Base-by-base conservation (phyloP, 169 alveolate species). In the Cystoisospora suis region DNA sequence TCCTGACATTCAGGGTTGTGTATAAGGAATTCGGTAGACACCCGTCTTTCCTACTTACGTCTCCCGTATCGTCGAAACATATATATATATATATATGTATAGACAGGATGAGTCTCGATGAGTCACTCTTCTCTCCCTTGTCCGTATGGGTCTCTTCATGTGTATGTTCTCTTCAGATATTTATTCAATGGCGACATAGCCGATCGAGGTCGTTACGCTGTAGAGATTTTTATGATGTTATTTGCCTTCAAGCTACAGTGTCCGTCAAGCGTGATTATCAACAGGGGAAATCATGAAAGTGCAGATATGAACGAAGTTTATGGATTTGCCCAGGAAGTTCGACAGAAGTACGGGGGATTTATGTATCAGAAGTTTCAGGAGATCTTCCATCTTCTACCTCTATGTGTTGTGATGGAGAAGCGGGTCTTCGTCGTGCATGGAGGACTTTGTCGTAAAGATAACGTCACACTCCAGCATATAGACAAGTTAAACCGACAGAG, bases 131-230 rank as follows among this genome's bases (percentile, higher is more conserved):
- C 75, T 15, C 29, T 5, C 61, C 61, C 61, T 7, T 61, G 75
- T 20, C 7, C 29, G 75, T 61, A 20, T 61, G 36, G 17, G 36
- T 61, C 6, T 61, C 15, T 86, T 27, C 32, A 69, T 49, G 72
- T 32, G 47, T 81, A 5, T 59, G 46, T 38, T n/a, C 53, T 38
- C 40, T 53, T 34, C 75, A 91, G 94, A 75, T 97, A 97, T 80
- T 81, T 97, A 87, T 97, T 97, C 93, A 97, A 97, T 91, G 99
- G 99, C 0, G 99, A 97, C 81, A 96, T 97, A 40, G 98, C 98
- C 0, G 99, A 97, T 88, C 94, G 99, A 17, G 99, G 99, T 9
- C 92, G 94, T 75, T 93, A 95, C 77, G 45, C 98, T 36, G 95
- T 97, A 23, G 97, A 97, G 89, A 97, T 96, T 29, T 95, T 97